A percentile compares a stretch with the other conserved stretches of the same genome.
Conservation (phyloP, 2,329 filamentous ascomycete species). For the Hymenoscyphus repandus region DNA sequence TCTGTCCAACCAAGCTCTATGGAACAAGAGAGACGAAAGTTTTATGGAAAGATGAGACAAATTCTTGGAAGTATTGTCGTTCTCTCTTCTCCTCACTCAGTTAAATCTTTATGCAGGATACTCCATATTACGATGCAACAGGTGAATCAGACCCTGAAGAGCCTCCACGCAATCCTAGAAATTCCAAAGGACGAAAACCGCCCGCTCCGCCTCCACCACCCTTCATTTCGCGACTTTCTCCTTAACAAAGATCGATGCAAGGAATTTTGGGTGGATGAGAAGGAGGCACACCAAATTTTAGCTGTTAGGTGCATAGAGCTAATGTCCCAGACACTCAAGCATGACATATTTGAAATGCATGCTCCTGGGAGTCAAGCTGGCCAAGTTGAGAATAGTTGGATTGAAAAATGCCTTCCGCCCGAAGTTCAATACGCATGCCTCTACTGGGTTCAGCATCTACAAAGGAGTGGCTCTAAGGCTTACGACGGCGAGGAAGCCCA, state of each 20-base stretch:
- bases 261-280: slow-evolving; percentile 11
- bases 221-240: slow-evolving; percentile 15
- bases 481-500: no score
- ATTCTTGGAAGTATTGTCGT: slow-evolving; percentile 8
- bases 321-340: slow-evolving; percentile 24
- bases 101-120: slow-evolving; percentile 5
- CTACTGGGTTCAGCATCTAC: neutral
- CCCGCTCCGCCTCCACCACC: slow-evolving; percentile 10
- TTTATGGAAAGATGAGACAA: no score
- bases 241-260: slow-evolving; percentile 8
- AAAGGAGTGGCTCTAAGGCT: no score
- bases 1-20: slow-evolving; percentile 2
- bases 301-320: slow-evolving; percentile 12
- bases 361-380: neutral
- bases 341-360: slow-evolving; percentile 13
- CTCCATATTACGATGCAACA: neutral
- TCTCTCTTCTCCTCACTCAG: no score
- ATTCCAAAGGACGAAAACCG: slow-evolving; percentile 19
- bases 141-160: slow-evolving; percentile 2
- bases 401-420: no score
- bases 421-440: no score
- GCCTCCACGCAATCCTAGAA: slow-evolving; percentile 28
- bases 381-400: slow-evolving; percentile 8
- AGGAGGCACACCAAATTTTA: slow-evolving; percentile 5
- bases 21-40: slow-evolving; percentile 7